phyloP scores from a whole-genome alignment of 2,329 filamentous ascomycete genomes.

The Monosporascus sp. region DNA sequence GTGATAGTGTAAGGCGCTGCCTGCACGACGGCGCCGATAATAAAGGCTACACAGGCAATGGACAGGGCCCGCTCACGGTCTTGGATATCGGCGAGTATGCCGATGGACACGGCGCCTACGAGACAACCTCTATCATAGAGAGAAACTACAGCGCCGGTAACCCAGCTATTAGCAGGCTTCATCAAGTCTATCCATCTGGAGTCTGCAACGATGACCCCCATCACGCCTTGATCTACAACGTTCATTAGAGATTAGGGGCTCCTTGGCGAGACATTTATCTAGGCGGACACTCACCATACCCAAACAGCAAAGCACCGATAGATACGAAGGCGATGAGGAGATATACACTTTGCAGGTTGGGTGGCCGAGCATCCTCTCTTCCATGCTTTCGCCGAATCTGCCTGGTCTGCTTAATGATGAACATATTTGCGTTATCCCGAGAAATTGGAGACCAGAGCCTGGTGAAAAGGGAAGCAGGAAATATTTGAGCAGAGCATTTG shows the following conservation, averaged over 20 bases:
- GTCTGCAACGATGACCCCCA: slow-evolving; percentile 14
- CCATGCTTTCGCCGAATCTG: slow-evolving; percentile 4
- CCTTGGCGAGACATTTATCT: not conserved
- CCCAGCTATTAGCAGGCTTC: slow-evolving; percentile 11
- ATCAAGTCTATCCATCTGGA: slow-evolving; percentile 9
- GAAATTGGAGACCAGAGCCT: not conserved
- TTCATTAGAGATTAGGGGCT: not conserved
- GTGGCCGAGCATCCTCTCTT: slow-evolving; percentile 1
- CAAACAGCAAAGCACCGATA: slow-evolving; percentile 11
- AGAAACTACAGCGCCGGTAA: slow-evolving; percentile 12
- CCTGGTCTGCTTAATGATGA: slow-evolving; percentile 9
- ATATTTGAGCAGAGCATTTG: too few species aligned
- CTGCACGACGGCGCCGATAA: slow-evolving; percentile 11
- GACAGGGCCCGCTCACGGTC: slow-evolving; percentile 12
- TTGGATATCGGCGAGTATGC: slow-evolving; percentile 8
- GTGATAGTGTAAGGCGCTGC: slow-evolving; percentile 11
- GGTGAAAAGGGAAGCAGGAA: not conserved
- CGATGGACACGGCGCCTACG: slow-evolving; percentile 11
- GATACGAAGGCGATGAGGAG: slow-evolving; percentile 13
- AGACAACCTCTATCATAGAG: slow-evolving; percentile 13
- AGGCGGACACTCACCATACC: slow-evolving; percentile 6
- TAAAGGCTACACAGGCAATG: slow-evolving; percentile 9
- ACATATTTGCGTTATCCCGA: slow-evolving; percentile 1
- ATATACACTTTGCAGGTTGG: slow-evolving; percentile 11
- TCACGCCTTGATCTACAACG: slow-evolving; percentile 10